Evolutionary conservation across 176 grass and related monocot genomes (phyloP).

Genomic region (Carex kokanica): DNA sequence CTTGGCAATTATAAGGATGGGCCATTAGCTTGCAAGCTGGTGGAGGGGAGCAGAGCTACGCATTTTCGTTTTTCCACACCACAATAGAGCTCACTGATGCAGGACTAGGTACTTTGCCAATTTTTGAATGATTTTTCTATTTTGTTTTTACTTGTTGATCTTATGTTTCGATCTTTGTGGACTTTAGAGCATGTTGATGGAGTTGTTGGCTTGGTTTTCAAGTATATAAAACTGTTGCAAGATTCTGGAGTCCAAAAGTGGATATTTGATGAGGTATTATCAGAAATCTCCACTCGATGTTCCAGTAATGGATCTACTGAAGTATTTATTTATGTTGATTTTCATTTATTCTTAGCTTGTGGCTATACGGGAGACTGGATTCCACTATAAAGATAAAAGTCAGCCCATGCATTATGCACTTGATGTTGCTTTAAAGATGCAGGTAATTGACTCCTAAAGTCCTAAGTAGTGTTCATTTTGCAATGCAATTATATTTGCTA

Average conservation of each 20-base stretch:
- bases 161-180: slow-evolving; percentile 25
- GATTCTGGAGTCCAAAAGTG: slow-evolving; percentile 68
- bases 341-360: slow-evolving; percentile 56
- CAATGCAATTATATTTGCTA: neutral
- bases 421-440: slow-evolving; percentile 76
- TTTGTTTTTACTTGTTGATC: slow-evolving; percentile 20
- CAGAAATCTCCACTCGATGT: neutral
- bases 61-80: slow-evolving; percentile 83
- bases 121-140: slow-evolving; percentile 25
- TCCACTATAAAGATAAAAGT: slow-evolving; percentile 80
- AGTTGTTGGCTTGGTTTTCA: slow-evolving; percentile 76
- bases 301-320: slow-evolving; percentile 19
- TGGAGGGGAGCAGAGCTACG: slow-evolving; percentile 68
- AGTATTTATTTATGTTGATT: slow-evolving; percentile 14
- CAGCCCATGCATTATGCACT: slow-evolving; percentile 64
- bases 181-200: slow-evolving; percentile 81
- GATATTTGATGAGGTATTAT: slow-evolving; percentile 97
- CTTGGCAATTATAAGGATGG: slow-evolving; percentile 54
- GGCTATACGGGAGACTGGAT: slow-evolving; percentile 69
- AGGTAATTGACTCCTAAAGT: slow-evolving; percentile 39
- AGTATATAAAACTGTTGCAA: slow-evolving; percentile 74
- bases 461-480: neutral
- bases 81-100: slow-evolving; percentile 82
- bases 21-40: slow-evolving; percentile 77
- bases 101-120: slow-evolving; percentile 71